A percentile compares a stretch with the other conserved stretches of the same genome.
Evolutionary conservation across 2,329 filamentous ascomycete genomes (phyloP).

Genomic region (Diaporthe amygdali): DNA sequence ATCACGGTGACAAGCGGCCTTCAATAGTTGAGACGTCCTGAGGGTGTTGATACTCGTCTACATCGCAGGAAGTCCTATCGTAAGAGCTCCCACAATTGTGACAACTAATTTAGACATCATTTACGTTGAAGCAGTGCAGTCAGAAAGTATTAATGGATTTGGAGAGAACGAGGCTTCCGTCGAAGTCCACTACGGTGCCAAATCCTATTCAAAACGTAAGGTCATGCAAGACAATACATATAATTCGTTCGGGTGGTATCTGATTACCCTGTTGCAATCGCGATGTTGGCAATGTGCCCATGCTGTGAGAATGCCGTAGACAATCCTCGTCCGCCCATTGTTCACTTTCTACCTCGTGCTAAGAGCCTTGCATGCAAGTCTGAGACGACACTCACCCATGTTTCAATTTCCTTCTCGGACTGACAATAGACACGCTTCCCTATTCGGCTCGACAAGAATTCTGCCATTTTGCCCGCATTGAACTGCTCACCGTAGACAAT

Average conservation of each 20-base stretch:
- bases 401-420: conserved; percentile 40
- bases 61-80: background rate
- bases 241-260: background rate
- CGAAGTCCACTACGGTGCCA: background rate
- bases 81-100: background rate
- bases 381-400: conserved; percentile 61
- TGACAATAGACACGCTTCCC: conserved; percentile 39
- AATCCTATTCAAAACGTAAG: background rate
- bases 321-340: background rate
- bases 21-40: background rate
- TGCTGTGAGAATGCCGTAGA: background rate
- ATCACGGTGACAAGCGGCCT: background rate
- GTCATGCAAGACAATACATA: background rate
- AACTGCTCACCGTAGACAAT: conserved; percentile 82
- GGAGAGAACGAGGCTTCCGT: background rate
- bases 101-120: background rate
- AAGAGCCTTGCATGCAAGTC: conserved; percentile 62
- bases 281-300: background rate
- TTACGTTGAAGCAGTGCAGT: background rate
- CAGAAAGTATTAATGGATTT: background rate
- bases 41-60: background rate
- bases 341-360: conserved; percentile 57
- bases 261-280: background rate
- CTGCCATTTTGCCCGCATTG: conserved; percentile 75
- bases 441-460: conserved; percentile 67